Evolutionary conservation across 139 green algal genomes (phyloP).

Genomic region (Chlorella sp.): DNA sequence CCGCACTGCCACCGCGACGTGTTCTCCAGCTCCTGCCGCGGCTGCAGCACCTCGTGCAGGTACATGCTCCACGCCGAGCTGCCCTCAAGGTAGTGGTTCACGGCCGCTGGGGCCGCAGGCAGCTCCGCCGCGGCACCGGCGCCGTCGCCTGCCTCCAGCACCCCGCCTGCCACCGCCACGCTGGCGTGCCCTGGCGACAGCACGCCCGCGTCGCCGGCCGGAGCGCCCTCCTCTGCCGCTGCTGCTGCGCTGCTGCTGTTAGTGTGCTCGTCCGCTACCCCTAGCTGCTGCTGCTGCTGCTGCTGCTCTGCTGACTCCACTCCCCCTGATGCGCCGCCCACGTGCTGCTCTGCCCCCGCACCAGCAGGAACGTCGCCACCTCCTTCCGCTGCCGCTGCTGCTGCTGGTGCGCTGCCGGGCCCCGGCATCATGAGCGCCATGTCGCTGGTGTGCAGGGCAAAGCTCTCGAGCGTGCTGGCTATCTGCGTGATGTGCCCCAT

Average conservation of each 20-base stretch:
- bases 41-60: constrained; percentile 26
- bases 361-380: neutral
- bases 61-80: constrained; percentile 41
- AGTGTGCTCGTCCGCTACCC: too few relatives aligned
- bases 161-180: neutral
- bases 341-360: neutral
- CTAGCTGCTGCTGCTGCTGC: too few relatives aligned
- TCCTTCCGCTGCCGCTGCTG: neutral
- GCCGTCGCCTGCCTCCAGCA: neutral
- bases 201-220: too few relatives aligned
- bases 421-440: too few relatives aligned
- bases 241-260: too few relatives aligned
- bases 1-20: constrained; percentile 55
- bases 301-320: too few relatives aligned
- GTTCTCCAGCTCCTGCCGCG: constrained; percentile 49
- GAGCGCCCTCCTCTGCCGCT: too few relatives aligned
- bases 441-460: too few relatives aligned
- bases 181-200: too few relatives aligned
- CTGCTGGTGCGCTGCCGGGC: neutral
- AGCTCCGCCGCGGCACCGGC: too few relatives aligned
- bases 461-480: constrained; percentile 37
- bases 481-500: constrained; percentile 77
- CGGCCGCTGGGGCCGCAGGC: too few relatives aligned
- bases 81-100: constrained; percentile 23
- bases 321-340: too few relatives aligned